Evolutionary conservation across 208 protist genomes (phyloP).

Genomic region (Entamoeba moshkovskii): DNA sequence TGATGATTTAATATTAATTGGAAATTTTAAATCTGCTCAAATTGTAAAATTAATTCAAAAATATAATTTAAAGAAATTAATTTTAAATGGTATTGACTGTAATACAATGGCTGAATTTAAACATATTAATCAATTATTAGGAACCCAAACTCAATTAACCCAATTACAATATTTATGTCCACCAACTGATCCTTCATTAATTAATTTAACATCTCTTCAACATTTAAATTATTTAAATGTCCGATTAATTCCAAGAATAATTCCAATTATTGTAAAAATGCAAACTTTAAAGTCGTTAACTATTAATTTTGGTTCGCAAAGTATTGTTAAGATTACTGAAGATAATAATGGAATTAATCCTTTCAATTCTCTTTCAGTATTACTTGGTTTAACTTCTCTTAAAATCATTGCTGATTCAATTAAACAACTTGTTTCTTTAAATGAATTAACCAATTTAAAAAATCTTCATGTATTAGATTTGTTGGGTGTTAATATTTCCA

Average conservation of each 20-base stretch:
- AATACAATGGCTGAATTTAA: not conserved
- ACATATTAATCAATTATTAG: not conserved
- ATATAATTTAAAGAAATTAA: not conserved
- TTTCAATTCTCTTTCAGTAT: not conserved
- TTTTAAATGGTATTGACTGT: not conserved
- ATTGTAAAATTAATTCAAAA: not conserved
- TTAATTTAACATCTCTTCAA: not conserved
- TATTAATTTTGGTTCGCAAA: not conserved
- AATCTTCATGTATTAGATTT: not conserved
- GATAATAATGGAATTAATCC: not conserved
- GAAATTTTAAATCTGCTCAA: not conserved
- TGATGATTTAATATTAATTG: not conserved
- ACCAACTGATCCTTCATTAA: not conserved
- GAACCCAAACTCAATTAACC: not conserved
- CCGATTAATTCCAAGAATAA: not conserved
- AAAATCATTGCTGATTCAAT: not conserved
- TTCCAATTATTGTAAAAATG: not conserved
- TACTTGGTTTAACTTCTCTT: not conserved
- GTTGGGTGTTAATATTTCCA: not conserved
- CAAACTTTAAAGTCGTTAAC: not conserved
- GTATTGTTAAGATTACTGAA: not conserved
- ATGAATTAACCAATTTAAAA: not conserved
- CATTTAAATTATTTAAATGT: not conserved
- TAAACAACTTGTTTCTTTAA: not conserved
- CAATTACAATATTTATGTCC: not conserved